Evolutionary conservation across 306 rosid genomes (phyloP).

Genomic region (Pyrus betulifolia): DNA sequence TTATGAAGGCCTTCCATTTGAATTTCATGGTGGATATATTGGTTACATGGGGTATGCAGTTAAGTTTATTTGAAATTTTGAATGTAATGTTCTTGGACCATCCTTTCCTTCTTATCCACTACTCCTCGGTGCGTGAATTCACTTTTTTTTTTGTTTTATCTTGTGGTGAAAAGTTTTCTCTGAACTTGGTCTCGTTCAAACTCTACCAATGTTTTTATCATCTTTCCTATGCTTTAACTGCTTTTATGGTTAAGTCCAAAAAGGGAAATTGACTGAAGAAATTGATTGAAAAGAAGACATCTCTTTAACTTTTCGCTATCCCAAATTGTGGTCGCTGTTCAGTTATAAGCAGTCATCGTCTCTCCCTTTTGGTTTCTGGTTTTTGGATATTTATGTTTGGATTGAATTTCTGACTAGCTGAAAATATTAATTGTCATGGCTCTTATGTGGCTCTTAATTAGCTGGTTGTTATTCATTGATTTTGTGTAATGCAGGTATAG

Average conservation of each 20-base stretch:
- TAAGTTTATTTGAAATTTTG: conserved; percentile 1
- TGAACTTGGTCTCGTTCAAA: not conserved
- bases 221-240: not conserved
- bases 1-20: conserved; percentile 79
- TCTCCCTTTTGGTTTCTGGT: not conserved
- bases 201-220: not conserved
- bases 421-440: not conserved
- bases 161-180: not conserved
- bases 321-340: not conserved
- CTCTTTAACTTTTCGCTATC: not conserved
- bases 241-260: not conserved
- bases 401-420: not conserved
- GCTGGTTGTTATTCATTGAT: not conserved
- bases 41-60: conserved; percentile 91
- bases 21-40: conserved; percentile 89
- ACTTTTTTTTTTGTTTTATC: not conserved
- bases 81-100: not conserved
- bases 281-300: not conserved
- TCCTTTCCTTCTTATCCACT: not conserved
- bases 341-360: not conserved
- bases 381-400: not conserved
- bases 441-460: not conserved
- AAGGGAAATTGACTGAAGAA: too few species aligned
- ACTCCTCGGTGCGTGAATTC: not conserved
- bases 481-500: conserved; percentile 61